Evolutionary conservation across 306 rosid species (phyloP).

Genomic region (Arachis hypogaea): DNA sequence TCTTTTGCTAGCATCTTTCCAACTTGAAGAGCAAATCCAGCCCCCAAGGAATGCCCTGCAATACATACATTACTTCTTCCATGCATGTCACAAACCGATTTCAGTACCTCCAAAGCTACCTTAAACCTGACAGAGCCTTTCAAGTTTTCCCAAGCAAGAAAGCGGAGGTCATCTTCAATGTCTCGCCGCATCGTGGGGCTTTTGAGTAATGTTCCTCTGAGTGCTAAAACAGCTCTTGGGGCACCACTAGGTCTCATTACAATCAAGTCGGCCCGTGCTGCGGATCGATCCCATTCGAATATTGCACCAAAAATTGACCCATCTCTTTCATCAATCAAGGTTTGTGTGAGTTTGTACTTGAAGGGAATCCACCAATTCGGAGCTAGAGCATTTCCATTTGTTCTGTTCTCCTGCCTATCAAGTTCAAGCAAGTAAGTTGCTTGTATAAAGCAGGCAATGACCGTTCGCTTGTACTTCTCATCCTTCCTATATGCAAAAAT

Average conservation of each 20-base stretch:
- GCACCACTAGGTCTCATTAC: constrained; percentile 85
- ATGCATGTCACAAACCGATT: constrained; percentile 56
- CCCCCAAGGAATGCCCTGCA: constrained; percentile 95
- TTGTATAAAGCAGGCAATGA: constrained; percentile 88
- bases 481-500: constrained; percentile 69
- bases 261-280: constrained; percentile 68
- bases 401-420: constrained; percentile 85
- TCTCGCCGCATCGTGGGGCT: constrained; percentile 83
- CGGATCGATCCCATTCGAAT: constrained; percentile 86
- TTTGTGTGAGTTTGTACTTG: constrained; percentile 72
- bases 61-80: constrained; percentile 81
- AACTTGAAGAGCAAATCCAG: constrained; percentile 92
- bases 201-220: constrained; percentile 90
- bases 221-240: constrained; percentile 83
- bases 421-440: constrained; percentile 90
- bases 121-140: constrained; percentile 88
- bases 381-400: constrained; percentile 65
- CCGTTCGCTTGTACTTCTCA: constrained; percentile 75
- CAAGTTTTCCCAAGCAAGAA: constrained; percentile 94
- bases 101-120: constrained; percentile 62
- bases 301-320: constrained; percentile 92
- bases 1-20: constrained; percentile 89
- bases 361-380: constrained; percentile 98
- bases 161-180: constrained; percentile 91
- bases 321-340: constrained; percentile 80